Evolutionary conservation across 768 basidiomycete species (phyloP), one percentile per base, ranked within the genome.

Genomic region (Lactarius sanguifluus): DNA sequence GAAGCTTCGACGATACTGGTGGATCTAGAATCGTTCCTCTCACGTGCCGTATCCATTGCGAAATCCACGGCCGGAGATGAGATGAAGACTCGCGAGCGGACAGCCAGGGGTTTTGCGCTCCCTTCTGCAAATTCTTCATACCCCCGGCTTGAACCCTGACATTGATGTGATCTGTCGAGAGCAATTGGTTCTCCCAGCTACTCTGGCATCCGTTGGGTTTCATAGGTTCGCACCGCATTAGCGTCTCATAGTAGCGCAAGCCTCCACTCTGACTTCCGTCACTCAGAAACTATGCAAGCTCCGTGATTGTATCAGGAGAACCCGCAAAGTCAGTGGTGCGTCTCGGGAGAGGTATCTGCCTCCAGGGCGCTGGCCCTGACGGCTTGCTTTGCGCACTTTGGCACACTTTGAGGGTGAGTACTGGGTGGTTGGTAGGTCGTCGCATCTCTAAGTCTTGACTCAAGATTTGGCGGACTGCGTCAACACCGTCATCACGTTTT

Each of bases 401-500:
- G 83, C 89, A 28, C 80, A 88, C 58, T 86, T 88, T 66, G 89
- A 90, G 75, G 86, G 94, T 85, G 62, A 45, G 76, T 30, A 43
- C 36, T 36, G 57, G 23, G 8, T 7, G 59, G 32, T 47, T 55
- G 10, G 32, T 28, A 7, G 45, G 16, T 34, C 20, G 34, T 28
- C 28, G 10, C 43, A 56, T 41, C 70, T 67, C 70, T 67, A 55
- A 45, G 50, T 10, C 16, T 12, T 10, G 60, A 34, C 45, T 65
- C 30, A 34, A 94, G 94, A 91, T 45, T 79, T 86, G 5, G 82
- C 87, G 60, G 86, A 88, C 60, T 81, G 81, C 34, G 88, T 89
- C 18, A 88, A 85, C 67, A 87, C 89, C 1, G 85, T 92, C 25
- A 88, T 91, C 67, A 82, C 89, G 0, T 96, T 92, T 74, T 97